phyloP scores from a whole-genome alignment of 345 rosid species.

The Streptanthus diversifolius region DNA sequence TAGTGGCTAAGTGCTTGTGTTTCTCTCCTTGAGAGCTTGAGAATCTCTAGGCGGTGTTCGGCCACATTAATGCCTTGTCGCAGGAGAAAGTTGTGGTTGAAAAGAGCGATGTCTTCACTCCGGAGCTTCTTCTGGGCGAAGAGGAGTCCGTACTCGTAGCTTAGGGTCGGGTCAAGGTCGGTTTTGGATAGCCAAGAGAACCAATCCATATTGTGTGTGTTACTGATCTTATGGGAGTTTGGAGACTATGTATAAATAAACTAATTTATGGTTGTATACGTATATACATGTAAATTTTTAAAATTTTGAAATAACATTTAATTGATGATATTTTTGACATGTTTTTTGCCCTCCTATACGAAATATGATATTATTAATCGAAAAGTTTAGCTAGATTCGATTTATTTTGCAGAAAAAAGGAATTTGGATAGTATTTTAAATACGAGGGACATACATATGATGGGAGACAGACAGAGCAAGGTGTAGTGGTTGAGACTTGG shows the following conservation, averaged over 20 bases:
- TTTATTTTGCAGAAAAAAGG: too few species aligned
- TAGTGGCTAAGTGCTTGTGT: neutral
- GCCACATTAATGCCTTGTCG: conserved; percentile 75
- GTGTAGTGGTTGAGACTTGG: conserved; percentile 6
- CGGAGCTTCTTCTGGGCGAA: conserved; percentile 63
- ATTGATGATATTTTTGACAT: neutral
- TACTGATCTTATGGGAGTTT: neutral
- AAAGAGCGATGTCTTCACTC: conserved; percentile 58
- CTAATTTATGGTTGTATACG: neutral
- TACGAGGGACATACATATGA: neutral
- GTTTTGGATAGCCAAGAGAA: conserved; percentile 73
- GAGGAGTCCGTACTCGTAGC: conserved; percentile 61
- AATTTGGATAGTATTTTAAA: neutral
- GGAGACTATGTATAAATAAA: neutral
- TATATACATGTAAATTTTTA: neutral
- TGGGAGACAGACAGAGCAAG: conserved; percentile 8
- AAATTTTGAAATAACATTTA: neutral
- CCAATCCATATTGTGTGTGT: conserved; percentile 61
- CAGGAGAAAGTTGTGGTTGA: conserved; percentile 74
- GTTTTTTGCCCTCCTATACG: too few species aligned
- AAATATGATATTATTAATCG: too few species aligned
- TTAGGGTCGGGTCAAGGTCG: conserved; percentile 54
- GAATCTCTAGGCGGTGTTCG: conserved; percentile 75
- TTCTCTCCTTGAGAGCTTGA: conserved; percentile 64
- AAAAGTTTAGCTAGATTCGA: too few species aligned